Conservation (phyloP, 2,329 filamentous ascomycete genomes). For the Aspergillus melleus region DNA sequence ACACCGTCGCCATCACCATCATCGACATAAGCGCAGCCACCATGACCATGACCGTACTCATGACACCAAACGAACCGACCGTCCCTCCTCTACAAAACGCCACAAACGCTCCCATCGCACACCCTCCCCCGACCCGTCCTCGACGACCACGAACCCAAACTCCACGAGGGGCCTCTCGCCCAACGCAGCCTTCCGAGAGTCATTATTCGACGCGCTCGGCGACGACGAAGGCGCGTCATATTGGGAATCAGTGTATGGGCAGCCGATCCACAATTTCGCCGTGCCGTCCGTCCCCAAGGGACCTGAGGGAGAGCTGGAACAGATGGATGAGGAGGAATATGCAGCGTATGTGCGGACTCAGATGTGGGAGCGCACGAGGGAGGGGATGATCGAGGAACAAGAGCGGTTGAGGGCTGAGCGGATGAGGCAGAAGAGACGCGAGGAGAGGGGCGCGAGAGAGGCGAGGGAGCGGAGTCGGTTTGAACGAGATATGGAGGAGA, state of each 20-base stretch:
- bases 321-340: conserved; percentile 93
- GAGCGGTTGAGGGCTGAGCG: conserved; percentile 59
- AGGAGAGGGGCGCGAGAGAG: conserved; percentile 31
- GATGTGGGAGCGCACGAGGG: conserved; percentile 96
- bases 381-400: conserved; percentile 76
- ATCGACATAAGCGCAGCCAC: background rate
- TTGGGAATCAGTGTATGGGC: conserved; percentile 96
- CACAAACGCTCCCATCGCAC: conserved; percentile 15
- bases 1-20: conserved; percentile 16
- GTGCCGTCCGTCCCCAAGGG: conserved; percentile 51
- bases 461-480: conserved; percentile 44
- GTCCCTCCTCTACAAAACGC: conserved; percentile 15
- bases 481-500: conserved; percentile 67
- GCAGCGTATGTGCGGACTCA: conserved; percentile 76
- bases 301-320: conserved; percentile 63
- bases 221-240: conserved; percentile 95
- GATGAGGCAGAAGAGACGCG: conserved; percentile 47
- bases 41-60: conserved; percentile 8
- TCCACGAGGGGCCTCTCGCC: conserved; percentile 52
- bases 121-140: background rate
- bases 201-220: conserved; percentile 92
- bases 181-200: conserved; percentile 82
- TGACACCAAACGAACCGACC: conserved; percentile 20
- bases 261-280: conserved; percentile 82
- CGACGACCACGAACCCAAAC: background rate